Base-by-base conservation (phyloP, 441 rosid species). In the Hura crepitans region DNA sequence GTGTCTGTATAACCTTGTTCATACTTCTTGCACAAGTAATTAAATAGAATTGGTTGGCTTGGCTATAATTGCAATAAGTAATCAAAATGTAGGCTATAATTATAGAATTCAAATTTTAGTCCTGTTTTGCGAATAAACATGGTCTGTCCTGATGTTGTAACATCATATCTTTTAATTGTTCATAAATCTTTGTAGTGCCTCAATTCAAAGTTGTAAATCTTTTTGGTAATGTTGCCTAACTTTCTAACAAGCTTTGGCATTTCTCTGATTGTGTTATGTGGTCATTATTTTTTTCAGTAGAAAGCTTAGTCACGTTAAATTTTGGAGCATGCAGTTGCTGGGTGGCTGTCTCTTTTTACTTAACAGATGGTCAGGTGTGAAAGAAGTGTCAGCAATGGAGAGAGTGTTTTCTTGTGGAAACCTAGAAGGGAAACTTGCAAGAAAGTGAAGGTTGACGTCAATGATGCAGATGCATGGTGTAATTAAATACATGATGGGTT, bases 271-370 rank as follows among this genome's bases (percentile, higher is more conserved):
- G 47, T 68, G 42, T 33, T 10, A 43, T 45, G 39, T 39, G 66
- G 14, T 49, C 12, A 22, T 70, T 73, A 23, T 71, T 64, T 72
- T 63, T 72, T 77, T 79, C 88, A 84, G 88, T 73, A 79, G 51
- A 72, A 72, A 72, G 79, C 75, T 27, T 65, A 51, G 73, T 63
- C 68, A 68, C 62, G n/a, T 74, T 75, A 73, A 75, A 66, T 70
- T 80, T 81, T 82, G 81, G 78, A 77, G 78, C 85, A 74, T 63
- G 77, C 77, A 63, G 64, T 73, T 78, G 79, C 75, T 66, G 77
- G 23, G 75, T 73, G 75, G 80, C 78, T 72, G 73, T 74, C 78
- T 79, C 75, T 68, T 56, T 79, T 77, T 63, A 72, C 77, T 30
- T 37, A 25, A 70, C 73, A 64, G 77, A 70, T 62, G 71, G 54